These are phyloP conservation scores for Leishmania gerbilli DNA, from an alignment of 208 protist species.

Conservation along the genomic window DNA sequence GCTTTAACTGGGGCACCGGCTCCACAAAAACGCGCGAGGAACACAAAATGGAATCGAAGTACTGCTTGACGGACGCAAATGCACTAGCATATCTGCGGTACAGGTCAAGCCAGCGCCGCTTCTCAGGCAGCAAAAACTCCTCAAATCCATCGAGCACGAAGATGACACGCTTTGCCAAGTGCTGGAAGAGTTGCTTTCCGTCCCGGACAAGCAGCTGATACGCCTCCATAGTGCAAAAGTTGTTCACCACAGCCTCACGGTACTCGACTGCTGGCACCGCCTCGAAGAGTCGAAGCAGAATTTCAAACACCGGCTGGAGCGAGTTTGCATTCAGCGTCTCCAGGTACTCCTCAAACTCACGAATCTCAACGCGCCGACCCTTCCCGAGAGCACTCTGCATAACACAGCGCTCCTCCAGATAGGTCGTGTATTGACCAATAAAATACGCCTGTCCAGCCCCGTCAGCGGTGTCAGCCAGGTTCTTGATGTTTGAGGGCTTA, in stretches of 20 bases:
- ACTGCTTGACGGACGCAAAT: slow-evolving; percentile 32
- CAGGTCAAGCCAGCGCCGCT: slow-evolving; percentile 50
- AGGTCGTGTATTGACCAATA: slow-evolving; percentile 67
- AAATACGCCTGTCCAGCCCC: slow-evolving; percentile 55
- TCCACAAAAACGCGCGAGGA: slow-evolving; percentile 60
- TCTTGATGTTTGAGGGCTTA: slow-evolving; percentile 46
- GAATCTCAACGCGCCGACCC: slow-evolving; percentile 47
- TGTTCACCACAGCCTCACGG: slow-evolving; percentile 65
- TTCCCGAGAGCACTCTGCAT: slow-evolving; percentile 41
- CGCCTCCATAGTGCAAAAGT: slow-evolving; percentile 78
- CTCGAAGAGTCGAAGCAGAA: slow-evolving; percentile 42
- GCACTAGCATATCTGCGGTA: slow-evolving; percentile 44
- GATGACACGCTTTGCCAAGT: slow-evolving; percentile 64
- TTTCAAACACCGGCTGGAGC: slow-evolving; percentile 42
- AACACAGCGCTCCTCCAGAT: slow-evolving; percentile 54
- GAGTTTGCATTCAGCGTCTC: slow-evolving; percentile 43
- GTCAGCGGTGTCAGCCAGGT: slow-evolving; percentile 47
- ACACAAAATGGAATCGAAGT: slow-evolving; percentile 55
- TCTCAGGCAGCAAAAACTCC: slow-evolving; percentile 43
- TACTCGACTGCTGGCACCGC: slow-evolving; percentile 43
- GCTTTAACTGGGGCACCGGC: slow-evolving; percentile 55
- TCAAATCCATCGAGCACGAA: slow-evolving; percentile 66
- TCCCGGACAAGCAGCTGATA: slow-evolving; percentile 65
- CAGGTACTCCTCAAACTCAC: slow-evolving; percentile 52
- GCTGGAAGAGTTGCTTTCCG: slow-evolving; percentile 63